These are phyloP conservation scores for Bruguiera sexangula DNA, from an alignment of 345 rosid species.

Conservation along the genomic window DNA sequence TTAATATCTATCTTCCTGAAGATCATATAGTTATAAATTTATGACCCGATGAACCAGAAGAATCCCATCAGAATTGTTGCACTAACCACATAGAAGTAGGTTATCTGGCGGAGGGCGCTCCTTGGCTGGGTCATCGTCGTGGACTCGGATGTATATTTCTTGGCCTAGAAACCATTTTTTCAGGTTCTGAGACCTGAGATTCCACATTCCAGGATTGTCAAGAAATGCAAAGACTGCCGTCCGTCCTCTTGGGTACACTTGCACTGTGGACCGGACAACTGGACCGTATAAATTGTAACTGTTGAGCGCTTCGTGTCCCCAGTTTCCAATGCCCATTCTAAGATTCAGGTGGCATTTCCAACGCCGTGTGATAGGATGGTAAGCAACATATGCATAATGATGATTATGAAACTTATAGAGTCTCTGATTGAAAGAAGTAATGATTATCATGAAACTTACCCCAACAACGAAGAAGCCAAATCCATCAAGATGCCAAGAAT, in stretches of 20 bases:
- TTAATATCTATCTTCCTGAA: neutral
- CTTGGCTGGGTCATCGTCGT: constrained; percentile 33
- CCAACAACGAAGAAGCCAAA: constrained; percentile 49
- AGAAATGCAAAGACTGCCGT: constrained; percentile 35
- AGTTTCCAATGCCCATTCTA: constrained; percentile 37
- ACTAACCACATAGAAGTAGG: constrained; percentile 32
- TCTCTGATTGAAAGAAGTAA: neutral
- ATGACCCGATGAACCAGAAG: neutral
- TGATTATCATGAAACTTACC: constrained; percentile 6
- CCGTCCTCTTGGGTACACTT: constrained; percentile 44
- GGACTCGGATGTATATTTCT: constrained; percentile 38
- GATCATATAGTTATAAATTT: neutral
- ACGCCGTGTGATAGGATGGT: too few species aligned
- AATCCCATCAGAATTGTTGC: neutral
- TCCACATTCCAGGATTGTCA: constrained; percentile 51
- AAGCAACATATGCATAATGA: too few species aligned
- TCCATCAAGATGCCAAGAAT: constrained; percentile 68
- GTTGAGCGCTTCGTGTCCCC: constrained; percentile 22
- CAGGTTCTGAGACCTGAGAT: constrained; percentile 36
- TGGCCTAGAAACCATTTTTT: constrained; percentile 40
- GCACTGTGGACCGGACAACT: constrained; percentile 31
- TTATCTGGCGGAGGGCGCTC: constrained; percentile 33
- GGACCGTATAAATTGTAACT: constrained; percentile 31
- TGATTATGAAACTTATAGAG: neutral
- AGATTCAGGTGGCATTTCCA: neutral